Conservation (phyloP, 2,329 filamentous ascomycete species). For the Ascochyta lentis region DNA sequence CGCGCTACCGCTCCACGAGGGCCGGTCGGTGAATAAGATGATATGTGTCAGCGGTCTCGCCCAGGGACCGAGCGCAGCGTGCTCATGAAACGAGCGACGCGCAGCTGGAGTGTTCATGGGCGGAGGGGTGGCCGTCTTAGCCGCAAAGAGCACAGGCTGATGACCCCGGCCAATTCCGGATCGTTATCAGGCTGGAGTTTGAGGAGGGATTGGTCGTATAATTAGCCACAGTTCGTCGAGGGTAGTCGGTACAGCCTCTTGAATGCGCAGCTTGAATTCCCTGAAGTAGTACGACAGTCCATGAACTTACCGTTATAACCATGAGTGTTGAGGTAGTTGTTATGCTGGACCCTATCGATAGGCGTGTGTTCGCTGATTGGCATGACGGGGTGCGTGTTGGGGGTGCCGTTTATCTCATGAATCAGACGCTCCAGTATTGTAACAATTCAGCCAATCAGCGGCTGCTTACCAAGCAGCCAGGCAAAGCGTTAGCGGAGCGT, state of each 20-base stretch:
- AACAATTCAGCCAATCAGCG: no score
- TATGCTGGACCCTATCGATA: constrained; percentile 7
- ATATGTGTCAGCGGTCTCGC: constrained; percentile 16
- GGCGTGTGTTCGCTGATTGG: constrained; percentile 10
- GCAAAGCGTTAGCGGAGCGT: no score
- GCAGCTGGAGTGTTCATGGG: constrained; percentile 13
- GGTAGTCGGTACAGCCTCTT: not conserved
- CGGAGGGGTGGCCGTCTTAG: constrained; percentile 26
- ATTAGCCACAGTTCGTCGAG: constrained; percentile 11
- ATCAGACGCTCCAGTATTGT: no score
- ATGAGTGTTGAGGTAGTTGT: constrained; percentile 1
- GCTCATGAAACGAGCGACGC: constrained; percentile 16
- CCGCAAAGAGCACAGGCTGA: constrained; percentile 27
- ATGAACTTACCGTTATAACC: not conserved
- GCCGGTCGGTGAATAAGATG: constrained; percentile 8
- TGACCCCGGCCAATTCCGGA: constrained; percentile 34
- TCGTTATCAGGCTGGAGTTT: constrained; percentile 35
- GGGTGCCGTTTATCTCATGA: constrained; percentile 18
- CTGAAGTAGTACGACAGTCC: not conserved
- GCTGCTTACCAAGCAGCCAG: no score
- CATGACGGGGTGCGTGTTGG: constrained; percentile 18
- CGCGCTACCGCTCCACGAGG: constrained; percentile 18
- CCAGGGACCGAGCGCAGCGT: constrained; percentile 11
- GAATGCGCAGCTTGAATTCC: not conserved
- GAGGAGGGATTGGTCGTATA: constrained; percentile 11